Percentiles rank a stretch among this genome's conserved stretches.
Evolutionary conservation across 176 grass and related monocot genomes (phyloP).

Genomic region (Lolium perenne): DNA sequence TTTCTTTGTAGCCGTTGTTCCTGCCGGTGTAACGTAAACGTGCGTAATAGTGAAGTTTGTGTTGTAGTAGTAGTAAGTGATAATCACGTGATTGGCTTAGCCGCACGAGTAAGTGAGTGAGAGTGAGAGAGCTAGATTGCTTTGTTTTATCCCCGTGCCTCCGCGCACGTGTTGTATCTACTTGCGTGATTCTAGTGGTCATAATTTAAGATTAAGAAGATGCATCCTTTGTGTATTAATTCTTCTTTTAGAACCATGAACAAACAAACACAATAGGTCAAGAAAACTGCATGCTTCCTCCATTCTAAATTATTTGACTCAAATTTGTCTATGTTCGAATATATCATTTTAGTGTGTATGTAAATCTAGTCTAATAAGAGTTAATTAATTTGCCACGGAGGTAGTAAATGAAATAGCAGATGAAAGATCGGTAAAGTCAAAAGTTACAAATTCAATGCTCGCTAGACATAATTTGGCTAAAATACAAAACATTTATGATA

Average conservation of each 20-base stretch:
- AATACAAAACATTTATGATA: neutral
- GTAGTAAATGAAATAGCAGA: no score
- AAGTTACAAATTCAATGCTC: neutral
- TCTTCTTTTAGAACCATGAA: neutral
- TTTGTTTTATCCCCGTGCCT: conserved; percentile 44
- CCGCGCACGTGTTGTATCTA: conserved; percentile 42
- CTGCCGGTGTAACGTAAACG: conserved; percentile 35
- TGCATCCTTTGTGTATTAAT: neutral
- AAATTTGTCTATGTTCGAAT: no score
- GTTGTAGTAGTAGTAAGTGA: conserved; percentile 32
- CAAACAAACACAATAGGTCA: neutral
- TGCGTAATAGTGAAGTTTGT: conserved; percentile 41
- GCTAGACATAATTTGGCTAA: neutral
- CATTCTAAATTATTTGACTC: no score
- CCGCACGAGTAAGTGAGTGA: neutral
- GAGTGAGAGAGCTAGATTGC: neutral
- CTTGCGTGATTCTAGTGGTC: conserved; percentile 27
- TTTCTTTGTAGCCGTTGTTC: conserved; percentile 28
- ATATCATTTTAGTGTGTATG: no score
- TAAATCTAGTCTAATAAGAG: no score
- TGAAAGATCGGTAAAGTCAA: neutral
- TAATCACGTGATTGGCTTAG: conserved; percentile 50
- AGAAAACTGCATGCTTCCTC: no score
- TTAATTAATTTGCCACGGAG: no score
- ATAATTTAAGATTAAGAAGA: conserved; percentile 37